These are phyloP conservation scores for Theileria equi DNA, from an alignment of 169 alveolate species.

Conservation along the genomic window DNA sequence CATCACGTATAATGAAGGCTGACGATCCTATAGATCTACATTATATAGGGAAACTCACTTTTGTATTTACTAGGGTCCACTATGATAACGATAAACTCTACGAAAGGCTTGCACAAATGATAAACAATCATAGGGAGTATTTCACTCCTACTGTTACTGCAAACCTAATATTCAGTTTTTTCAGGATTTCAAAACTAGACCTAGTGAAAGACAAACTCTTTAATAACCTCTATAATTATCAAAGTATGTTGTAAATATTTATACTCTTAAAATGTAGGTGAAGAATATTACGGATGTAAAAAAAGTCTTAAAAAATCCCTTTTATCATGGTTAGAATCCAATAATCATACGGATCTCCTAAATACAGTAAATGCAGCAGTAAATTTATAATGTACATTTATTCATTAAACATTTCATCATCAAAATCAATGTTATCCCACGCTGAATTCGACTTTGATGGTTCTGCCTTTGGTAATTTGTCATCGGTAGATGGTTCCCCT, in stretches of 20 bases:
- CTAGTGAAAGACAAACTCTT: conserved; percentile 17
- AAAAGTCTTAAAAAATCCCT: no score
- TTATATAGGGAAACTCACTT: conserved; percentile 53
- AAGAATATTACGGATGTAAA: neutral
- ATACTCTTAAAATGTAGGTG: neutral
- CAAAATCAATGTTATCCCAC: conserved; percentile 29
- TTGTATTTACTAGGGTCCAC: conserved; percentile 20
- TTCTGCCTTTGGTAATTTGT: no score
- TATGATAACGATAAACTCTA: conserved; percentile 24
- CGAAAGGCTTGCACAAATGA: conserved; percentile 11
- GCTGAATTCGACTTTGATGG: neutral
- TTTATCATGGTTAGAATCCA: no score
- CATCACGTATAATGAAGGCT: conserved; percentile 12
- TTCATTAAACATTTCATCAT: neutral
- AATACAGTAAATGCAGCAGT: no score
- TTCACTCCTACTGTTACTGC: conserved; percentile 30
- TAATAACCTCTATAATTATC: neutral
- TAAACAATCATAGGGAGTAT: neutral
- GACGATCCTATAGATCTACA: conserved; percentile 23
- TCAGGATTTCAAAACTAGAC: conserved; percentile 14
- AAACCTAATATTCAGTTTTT: conserved; percentile 53
- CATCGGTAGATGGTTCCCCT: no score
- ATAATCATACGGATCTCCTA: no score
- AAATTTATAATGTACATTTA: no score
- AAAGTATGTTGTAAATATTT: neutral